Evolutionary conservation across 257 asterid genomes (phyloP).

Genomic region (Handroanthus guayacan): DNA sequence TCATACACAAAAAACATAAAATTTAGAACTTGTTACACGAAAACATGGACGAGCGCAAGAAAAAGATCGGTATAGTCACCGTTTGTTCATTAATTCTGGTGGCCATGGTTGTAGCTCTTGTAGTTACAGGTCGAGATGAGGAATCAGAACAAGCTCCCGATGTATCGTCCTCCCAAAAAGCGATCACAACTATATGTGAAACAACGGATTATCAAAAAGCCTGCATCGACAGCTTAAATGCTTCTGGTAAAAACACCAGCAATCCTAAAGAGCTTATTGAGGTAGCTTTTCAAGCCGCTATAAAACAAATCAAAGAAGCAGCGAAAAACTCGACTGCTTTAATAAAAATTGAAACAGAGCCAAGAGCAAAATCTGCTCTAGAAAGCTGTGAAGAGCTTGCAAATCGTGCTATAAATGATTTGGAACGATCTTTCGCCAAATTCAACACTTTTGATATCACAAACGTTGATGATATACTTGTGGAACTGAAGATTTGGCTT

Average conservation of each 20-base stretch:
- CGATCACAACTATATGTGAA: constrained; percentile 64
- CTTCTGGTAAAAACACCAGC: constrained; percentile 46
- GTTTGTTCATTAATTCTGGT: constrained; percentile 57
- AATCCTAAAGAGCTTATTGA: constrained; percentile 76
- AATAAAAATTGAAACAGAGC: constrained; percentile 46
- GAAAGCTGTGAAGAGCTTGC: constrained; percentile 64
- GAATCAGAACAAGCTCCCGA: constrained; percentile 9
- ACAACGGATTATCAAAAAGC: constrained; percentile 68
- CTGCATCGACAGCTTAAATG: constrained; percentile 56
- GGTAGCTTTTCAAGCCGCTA: constrained; percentile 57
- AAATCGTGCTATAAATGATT: constrained; percentile 54
- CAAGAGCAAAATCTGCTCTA: constrained; percentile 58
- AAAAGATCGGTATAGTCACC: constrained; percentile 43
- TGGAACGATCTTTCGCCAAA: constrained; percentile 53
- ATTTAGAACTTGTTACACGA: too few relatives aligned
- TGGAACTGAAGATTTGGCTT: constrained; percentile 76
- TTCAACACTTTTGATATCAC: constrained; percentile 56
- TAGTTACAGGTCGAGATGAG: constrained; percentile 27
- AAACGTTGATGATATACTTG: constrained; percentile 49
- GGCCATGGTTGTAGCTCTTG: constrained; percentile 64
- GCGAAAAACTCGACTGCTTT: constrained; percentile 52
- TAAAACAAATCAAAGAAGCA: constrained; percentile 44
- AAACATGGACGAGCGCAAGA: constrained; percentile 54
- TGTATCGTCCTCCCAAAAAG: constrained; percentile 52
- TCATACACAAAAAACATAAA: not conserved